Conservation (phyloP, 495 filamentous ascomycete species). For the Penicillium ochrochloron region DNA sequence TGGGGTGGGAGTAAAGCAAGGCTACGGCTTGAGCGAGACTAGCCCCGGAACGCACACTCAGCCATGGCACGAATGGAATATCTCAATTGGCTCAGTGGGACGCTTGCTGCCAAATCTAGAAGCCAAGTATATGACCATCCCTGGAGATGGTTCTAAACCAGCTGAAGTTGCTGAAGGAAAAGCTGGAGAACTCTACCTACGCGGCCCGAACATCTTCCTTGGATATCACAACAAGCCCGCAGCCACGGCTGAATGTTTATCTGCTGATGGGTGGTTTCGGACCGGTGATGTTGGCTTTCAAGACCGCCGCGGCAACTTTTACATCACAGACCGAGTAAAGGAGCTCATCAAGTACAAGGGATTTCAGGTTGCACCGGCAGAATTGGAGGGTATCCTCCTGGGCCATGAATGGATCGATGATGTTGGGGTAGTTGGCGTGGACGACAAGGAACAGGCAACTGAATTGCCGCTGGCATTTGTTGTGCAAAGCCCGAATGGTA, state of each 20-base stretch:
- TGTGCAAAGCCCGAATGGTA: too few species aligned
- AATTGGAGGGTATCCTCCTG: not conserved
- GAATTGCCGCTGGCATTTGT: too few species aligned
- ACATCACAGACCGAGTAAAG: slow-evolving; percentile 62
- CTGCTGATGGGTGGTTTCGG: slow-evolving; percentile 59
- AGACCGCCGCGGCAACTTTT: slow-evolving; percentile 48
- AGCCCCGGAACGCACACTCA: slow-evolving; percentile 51
- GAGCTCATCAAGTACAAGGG: slow-evolving; percentile 50
- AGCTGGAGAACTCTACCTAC: slow-evolving; percentile 65
- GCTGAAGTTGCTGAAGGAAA: slow-evolving; percentile 24
- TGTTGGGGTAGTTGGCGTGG: too few species aligned
- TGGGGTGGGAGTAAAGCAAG: slow-evolving; percentile 69
- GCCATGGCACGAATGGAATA: too few species aligned
- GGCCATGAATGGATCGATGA: too few species aligned
- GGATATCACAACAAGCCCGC: slow-evolving; percentile 56
- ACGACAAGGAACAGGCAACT: too few species aligned
- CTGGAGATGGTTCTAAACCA: slow-evolving; percentile 48
- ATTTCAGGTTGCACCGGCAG: slow-evolving; percentile 72
- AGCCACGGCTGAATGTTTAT: slow-evolving; percentile 35
- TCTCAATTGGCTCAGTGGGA: slow-evolving; percentile 48
- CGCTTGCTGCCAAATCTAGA: slow-evolving; percentile 71
- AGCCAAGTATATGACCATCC: slow-evolving; percentile 66
- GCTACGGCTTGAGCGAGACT: slow-evolving; percentile 76
- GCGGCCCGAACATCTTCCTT: slow-evolving; percentile 57
- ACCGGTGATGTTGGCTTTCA: slow-evolving; percentile 62